Percentiles rank a stretch among this genome's conserved stretches.
Conservation (phyloP, 1,139 yeast genomes). For the Nadsonia starkeyi-henricii region DNA sequence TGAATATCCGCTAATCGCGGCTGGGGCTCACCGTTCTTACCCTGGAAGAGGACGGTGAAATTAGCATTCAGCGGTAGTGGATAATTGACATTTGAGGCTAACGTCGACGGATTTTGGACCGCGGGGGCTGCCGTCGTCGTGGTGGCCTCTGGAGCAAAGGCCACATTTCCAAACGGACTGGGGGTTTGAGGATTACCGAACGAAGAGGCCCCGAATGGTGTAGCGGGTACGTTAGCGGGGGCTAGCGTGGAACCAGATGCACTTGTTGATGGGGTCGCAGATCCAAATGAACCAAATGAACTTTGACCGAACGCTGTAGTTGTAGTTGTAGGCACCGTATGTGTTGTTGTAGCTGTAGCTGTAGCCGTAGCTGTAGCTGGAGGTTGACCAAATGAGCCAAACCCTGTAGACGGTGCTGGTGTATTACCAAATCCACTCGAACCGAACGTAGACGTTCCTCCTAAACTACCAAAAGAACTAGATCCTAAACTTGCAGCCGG, state of each 20-base stretch:
- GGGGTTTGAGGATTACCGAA: too few species aligned
- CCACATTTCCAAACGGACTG: too few species aligned
- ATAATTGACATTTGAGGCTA: too few species aligned
- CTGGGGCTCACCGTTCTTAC: neutral
- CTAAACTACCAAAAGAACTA: too few species aligned
- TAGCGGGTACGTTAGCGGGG: neutral
- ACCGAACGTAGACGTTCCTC: neutral
- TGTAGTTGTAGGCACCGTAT: neutral
- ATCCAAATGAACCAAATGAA: neutral
- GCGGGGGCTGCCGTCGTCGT: neutral
- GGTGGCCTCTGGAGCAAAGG: too few species aligned
- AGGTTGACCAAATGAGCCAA: neutral
- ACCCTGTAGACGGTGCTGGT: neutral
- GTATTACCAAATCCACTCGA: neutral
- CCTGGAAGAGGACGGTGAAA: neutral
- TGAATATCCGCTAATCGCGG: neutral
- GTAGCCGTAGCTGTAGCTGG: neutral
- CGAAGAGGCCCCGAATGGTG: neutral
- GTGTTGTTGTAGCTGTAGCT: neutral
- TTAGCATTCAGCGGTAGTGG: neutral
- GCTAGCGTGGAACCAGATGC: neutral
- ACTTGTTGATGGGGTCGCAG: too few species aligned
- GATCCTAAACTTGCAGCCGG: too few species aligned
- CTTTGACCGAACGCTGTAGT: neutral
- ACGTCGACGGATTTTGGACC: neutral